Percentiles rank a stretch among this genome's conserved stretches.
These are phyloP conservation scores for Collybiopsis luxurians DNA, from an alignment of 768 basidiomycete species.

Conservation along the genomic window DNA sequence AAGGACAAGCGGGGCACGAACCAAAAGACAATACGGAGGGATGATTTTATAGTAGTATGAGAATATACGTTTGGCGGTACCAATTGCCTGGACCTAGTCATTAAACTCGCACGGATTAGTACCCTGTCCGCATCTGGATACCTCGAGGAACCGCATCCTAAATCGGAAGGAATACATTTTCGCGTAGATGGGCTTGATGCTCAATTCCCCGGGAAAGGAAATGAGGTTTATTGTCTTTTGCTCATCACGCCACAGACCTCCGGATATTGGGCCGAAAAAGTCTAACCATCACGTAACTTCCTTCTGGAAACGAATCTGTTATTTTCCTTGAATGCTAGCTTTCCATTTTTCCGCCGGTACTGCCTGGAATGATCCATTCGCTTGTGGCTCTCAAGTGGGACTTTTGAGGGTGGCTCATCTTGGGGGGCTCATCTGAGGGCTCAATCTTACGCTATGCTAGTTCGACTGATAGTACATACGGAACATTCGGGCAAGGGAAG, in stretches of 20 bases:
- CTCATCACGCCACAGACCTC: constrained; percentile 14
- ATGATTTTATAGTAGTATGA: constrained; percentile 50
- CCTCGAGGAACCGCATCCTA: constrained; percentile 22
- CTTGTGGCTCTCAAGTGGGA: too few species aligned
- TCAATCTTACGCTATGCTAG: constrained; percentile 18
- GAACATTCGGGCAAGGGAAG: not conserved
- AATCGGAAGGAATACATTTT: constrained; percentile 28
- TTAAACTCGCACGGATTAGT: not conserved
- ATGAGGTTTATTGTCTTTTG: constrained; percentile 44
- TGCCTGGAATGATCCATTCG: constrained; percentile 20
- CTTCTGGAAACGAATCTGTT: constrained; percentile 16
- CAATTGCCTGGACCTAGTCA: constrained; percentile 33
- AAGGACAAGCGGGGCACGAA: constrained; percentile 61
- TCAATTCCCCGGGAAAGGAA: constrained; percentile 40
- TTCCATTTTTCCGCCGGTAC: constrained; percentile 22
- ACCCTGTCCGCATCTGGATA: not conserved
- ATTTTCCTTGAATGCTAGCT: constrained; percentile 10
- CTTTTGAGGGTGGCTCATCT: too few species aligned
- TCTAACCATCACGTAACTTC: constrained; percentile 22
- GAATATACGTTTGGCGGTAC: constrained; percentile 32
- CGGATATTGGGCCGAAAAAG: constrained; percentile 34
- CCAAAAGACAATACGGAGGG: constrained; percentile 53
- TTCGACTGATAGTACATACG: constrained; percentile 8
- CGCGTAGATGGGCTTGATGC: constrained; percentile 38
- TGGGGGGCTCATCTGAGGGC: constrained; percentile 11